Conservation (phyloP, 495 filamentous ascomycete species). For the Penicillium manginii region DNA sequence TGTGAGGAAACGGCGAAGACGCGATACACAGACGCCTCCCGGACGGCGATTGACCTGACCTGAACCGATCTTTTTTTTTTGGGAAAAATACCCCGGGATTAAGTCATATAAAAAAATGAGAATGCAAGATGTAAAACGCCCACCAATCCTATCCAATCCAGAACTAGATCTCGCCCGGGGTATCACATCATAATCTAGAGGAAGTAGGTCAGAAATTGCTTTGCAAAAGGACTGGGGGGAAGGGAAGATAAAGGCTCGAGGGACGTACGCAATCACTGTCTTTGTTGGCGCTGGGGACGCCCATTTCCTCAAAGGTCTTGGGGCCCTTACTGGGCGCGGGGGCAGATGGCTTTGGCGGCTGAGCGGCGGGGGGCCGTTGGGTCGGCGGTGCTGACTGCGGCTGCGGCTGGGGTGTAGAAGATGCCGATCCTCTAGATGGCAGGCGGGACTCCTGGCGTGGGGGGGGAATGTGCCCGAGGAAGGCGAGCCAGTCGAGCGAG, state of each 20-base stretch:
- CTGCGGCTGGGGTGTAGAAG: conserved; percentile 38
- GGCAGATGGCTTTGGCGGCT: conserved; percentile 29
- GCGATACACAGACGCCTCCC: conserved; percentile 17
- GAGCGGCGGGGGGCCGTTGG: conserved; percentile 35
- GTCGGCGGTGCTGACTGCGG: conserved; percentile 29
- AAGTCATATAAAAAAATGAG: conserved; percentile 18
- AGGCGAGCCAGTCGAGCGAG: conserved; percentile 36
- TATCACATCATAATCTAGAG: conserved; percentile 66
- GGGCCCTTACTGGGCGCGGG: conserved; percentile 76
- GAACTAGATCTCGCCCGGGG: conserved; percentile 31
- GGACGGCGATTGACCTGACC: conserved; percentile 16
- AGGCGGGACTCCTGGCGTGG: conserved; percentile 40
- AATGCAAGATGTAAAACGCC: conserved; percentile 21
- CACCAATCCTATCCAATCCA: conserved; percentile 14
- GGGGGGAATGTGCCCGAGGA: conserved; percentile 34
- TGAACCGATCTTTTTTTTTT: conserved; percentile 18
- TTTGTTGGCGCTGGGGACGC: conserved; percentile 77
- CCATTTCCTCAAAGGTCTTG: conserved; percentile 98
- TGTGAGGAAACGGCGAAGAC: conserved; percentile 12
- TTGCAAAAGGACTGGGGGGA: neutral
- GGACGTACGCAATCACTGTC: conserved; percentile 88
- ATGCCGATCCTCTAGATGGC: conserved; percentile 32
- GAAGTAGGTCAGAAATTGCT: conserved; percentile 29
- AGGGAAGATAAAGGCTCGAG: neutral
- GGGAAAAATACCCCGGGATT: conserved; percentile 19